Base-by-base conservation (phyloP, 2,329 filamentous ascomycete species). In the Colletotrichum theobromicola region DNA sequence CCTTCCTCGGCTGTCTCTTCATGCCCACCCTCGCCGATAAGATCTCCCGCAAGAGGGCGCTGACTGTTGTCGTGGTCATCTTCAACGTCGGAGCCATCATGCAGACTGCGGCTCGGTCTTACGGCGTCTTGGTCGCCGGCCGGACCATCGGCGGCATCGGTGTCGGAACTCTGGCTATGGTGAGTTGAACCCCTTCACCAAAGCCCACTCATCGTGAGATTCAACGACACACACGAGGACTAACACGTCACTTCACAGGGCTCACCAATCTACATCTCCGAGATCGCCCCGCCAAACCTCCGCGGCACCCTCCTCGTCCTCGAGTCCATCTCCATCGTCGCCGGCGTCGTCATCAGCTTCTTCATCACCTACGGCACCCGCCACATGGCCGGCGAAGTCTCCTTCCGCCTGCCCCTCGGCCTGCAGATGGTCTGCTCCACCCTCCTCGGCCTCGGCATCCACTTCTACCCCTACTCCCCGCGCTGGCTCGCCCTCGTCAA, bases 351-450 rank as follows among this genome's bases (percentile, higher is more conserved):
- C 9, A 82, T 89, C 37, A 86, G 88, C 4, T 91, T 86, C 77
- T 91, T 87, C 86, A 88, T 89, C 37, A 88, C 87, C 0, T 91
- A 90, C 72, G 89, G 85, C 3, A 90, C 88, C 1, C 81, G 83
- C 7, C 82, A 84, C 75, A 84, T 89, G 62, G 73, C 81, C 1
- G 79, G 83, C 42, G 83, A 87, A 76, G 83, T 82, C 77, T 79
- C 83, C 4, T 89, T 85, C 78, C 83, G 87, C 9, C 81, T 89
- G 0, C 87, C 88, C 0, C 88, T 88, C 70, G 81, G 84, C 4
- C 80, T 89, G 7, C 88, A 89, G 75, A 85, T 87, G 75, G 77
- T 87, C 12, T 83, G 83, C 10, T 84, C 84, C 7, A 77, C 85
- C 5, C 78, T 83, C 70, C 78, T 87, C 32, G 81, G 84, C 64